Percentiles rank a stretch among this genome's conserved stretches.
phyloP scores from a whole-genome alignment of 2,329 filamentous ascomycete genomes.

The Ophiocordyceps camponoti-leonardi region DNA sequence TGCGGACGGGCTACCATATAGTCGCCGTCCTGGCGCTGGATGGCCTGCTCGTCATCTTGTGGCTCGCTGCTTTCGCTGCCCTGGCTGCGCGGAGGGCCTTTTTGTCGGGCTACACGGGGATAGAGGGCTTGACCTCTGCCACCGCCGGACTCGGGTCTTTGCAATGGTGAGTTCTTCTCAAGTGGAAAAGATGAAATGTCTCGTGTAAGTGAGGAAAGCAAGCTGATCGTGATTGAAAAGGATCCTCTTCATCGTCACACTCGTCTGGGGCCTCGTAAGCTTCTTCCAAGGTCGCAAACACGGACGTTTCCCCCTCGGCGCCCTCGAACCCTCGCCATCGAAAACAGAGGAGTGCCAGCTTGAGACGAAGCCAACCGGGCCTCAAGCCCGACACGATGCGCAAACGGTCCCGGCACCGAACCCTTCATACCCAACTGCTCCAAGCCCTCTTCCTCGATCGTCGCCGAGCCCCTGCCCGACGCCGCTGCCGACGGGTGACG shows the following conservation, averaged over 20 bases:
- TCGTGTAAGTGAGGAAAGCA: too few relatives aligned
- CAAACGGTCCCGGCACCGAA: constrained; percentile 6
- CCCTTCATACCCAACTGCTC: constrained; percentile 5
- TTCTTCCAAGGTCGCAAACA: constrained; percentile 20
- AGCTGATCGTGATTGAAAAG: constrained; percentile 6
- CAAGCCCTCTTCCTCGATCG: not conserved
- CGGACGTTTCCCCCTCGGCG: constrained; percentile 14
- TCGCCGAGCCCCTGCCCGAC: not conserved
- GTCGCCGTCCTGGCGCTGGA: constrained; percentile 26
- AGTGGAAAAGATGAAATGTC: too few relatives aligned
- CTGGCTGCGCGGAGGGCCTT: constrained; percentile 20
- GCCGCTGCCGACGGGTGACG: constrained; percentile 10
- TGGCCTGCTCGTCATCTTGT: constrained; percentile 25
- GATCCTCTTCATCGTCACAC: constrained; percentile 20
- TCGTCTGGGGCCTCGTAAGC: constrained; percentile 17
- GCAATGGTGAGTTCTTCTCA: constrained; percentile 17
- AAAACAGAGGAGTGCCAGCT: constrained; percentile 9
- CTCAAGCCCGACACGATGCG: constrained; percentile 7
- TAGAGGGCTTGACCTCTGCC: constrained; percentile 17
- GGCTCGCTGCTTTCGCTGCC: constrained; percentile 26
- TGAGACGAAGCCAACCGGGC: constrained; percentile 15
- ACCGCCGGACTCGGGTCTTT: constrained; percentile 26
- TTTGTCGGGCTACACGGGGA: constrained; percentile 15
- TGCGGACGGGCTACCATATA: constrained; percentile 22
- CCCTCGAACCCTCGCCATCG: constrained; percentile 1